phyloP scores from a whole-genome alignment of 23 red algal genomes.

The Gracilaria caudata region DNA sequence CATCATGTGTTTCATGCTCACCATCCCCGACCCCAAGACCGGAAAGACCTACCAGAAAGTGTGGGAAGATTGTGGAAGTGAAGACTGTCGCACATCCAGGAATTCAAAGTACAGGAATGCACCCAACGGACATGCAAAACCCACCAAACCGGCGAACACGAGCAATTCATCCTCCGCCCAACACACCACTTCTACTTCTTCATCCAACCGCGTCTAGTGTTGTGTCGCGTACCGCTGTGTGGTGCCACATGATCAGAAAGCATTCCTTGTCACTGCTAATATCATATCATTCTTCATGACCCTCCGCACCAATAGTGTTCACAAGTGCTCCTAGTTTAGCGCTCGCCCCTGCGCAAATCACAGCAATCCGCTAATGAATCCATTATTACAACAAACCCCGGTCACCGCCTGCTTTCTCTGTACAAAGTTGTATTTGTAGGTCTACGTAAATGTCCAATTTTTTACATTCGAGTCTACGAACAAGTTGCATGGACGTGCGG shows the following conservation, averaged over 20 bases:
- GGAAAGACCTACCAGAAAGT: not conserved
- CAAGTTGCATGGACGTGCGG: slow-evolving; percentile 33
- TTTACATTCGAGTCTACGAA: not conserved
- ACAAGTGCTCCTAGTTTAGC: not conserved
- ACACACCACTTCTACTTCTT: not conserved
- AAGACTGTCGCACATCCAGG: slow-evolving; percentile 17
- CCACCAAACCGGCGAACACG: not conserved
- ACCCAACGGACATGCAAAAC: slow-evolving; percentile 12
- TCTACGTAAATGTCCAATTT: not conserved
- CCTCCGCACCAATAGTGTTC: no score
- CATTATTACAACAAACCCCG: not conserved
- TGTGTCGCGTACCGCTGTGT: not conserved
- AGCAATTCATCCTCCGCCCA: not conserved
- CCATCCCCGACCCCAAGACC: slow-evolving; percentile 27
- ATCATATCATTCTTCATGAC: not conserved
- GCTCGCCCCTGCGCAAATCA: not conserved
- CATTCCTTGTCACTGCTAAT: not conserved
- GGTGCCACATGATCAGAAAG: not conserved
- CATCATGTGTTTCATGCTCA: slow-evolving; percentile 34
- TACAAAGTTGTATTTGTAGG: not conserved
- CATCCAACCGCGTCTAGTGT: not conserved
- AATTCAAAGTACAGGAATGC: slow-evolving; percentile 27
- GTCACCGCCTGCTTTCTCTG: not conserved
- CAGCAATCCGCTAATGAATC: not conserved
- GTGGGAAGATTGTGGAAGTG: slow-evolving; percentile 28